A percentile compares a stretch with the other conserved stretches of the same genome.
Conservation (phyloP, 306 rosid genomes). For the Rubus idaeus region DNA sequence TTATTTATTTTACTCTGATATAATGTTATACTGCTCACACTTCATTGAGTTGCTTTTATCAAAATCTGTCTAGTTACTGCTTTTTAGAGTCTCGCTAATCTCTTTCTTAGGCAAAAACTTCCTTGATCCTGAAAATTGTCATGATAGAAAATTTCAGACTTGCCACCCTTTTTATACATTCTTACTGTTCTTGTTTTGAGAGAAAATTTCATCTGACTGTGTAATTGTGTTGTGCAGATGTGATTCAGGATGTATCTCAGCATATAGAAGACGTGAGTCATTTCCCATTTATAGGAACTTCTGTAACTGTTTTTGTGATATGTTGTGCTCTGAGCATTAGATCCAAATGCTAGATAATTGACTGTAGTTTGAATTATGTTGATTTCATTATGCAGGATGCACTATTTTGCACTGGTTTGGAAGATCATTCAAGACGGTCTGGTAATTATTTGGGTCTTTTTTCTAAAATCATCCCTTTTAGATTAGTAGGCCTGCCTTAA, state of each 20-base stretch:
- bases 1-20: neutral
- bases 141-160: neutral
- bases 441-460: conserved; percentile 39
- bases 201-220: conserved; percentile 4
- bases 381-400: conserved; percentile 54
- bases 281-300: neutral
- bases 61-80: neutral
- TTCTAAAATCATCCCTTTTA: neutral
- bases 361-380: conserved; percentile 19
- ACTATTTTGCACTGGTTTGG: conserved; percentile 61
- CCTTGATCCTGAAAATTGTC: neutral
- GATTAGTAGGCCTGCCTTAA: neutral
- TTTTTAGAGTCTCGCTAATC: neutral
- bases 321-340: conserved; percentile 9
- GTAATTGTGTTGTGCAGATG: conserved; percentile 45
- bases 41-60: neutral
- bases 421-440: conserved; percentile 56
- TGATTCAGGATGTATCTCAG: conserved; percentile 47
- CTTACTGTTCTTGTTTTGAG: neutral
- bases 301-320: conserved; percentile 7
- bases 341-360: conserved; percentile 4
- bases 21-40: neutral
- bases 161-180: neutral
- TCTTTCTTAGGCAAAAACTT: neutral
- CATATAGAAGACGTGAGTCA: conserved; percentile 58